Evolutionary conservation across 202 grass and related monocot species (phyloP), one percentile per base, ranked within the genome.

Genomic region (Zoysia matrella): DNA sequence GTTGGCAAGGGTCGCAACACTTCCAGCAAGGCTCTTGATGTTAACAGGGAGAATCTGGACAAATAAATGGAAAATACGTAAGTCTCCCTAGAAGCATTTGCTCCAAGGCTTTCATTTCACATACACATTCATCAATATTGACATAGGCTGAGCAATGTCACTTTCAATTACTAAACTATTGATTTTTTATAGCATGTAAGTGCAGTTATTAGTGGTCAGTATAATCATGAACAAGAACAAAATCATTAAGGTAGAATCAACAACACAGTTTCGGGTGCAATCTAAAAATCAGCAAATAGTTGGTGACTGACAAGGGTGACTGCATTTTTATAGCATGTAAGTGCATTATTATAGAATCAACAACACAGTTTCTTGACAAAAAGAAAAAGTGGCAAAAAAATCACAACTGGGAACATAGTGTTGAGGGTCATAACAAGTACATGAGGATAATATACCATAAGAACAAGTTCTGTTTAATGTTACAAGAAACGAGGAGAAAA

Each of bases 1-100:
- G 71, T 91, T 91, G 0, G 84, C 78, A 57, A 94, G 84, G 60
- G 92, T 89, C 3, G 89, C 92, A 8, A 87, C 87, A 75, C 89
- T 94, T 89, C 92, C 89, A 60, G 87, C 92, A 83, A 91, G 84
- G 18, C 86, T 89, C 89, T 94, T 94, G 65, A 94, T 94, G 66
- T 85, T 91, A n/a, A 87, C 86, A 41, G 92, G 92, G 81, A 94
- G 92, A 85, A 91, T 91, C 89, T 89, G 89, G 70, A 73, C 10
- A 40, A 12, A 83, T 2, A 44, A 6, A 66, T 47, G 4, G 60
- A 43, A 69, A 49, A 67, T 49, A 66, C 0, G 47, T 69, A 74
- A 74, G 61, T 74, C 55, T 11, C 13, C 10, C 47, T 3, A 11
- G 8, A 68, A 77, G 65, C 16, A 41, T 61, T 78, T 52, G 6